Evolutionary conservation across 2,329 filamentous ascomycete species (phyloP), one percentile per base, ranked within the genome.

Genomic region (Furcasterigmium sp.): DNA sequence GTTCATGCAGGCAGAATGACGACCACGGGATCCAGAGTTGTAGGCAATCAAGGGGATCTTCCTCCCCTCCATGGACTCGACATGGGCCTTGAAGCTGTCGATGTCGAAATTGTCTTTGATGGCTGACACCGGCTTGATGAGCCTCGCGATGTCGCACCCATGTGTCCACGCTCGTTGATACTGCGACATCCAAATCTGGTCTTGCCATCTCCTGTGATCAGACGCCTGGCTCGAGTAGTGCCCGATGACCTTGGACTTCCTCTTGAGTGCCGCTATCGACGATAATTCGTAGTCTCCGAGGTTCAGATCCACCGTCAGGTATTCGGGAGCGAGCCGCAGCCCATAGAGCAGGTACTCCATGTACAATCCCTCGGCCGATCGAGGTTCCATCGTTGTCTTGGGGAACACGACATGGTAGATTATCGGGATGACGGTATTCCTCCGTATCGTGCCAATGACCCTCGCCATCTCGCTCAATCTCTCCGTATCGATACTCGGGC

Each of bases 1-100:
- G 51, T 87, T 88, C 59, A 85, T 81, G 48, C 76, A 83, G 20
- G 77, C 75, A 0, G 85, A 88, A 38, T 75, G 72, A 34, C 81
- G 73, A 1, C 85, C 85, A 5, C 78, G 61, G 7, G 67, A 59
- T 0, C 83, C 84, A 1, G 79, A 80, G 51, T 85, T 86, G 61
- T 82, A 85, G 9, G 76, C 73, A 18, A 84, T 77, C 1, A 85
- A 46, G 0, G 81, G 78, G 13, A 80, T 60, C 6, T 63, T 62
- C 1, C 64, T 62, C 1, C 65, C 64, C 1, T 65, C 59, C 3
- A 72, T 56, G 11, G 61, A 60, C 37, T 65, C 63, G 5, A 80
- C 65, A 14, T 68, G 65, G 28, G 72, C 67, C 45, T 74, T 73
- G 21, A 86, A 70, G 10, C 69, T 67, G 25, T 76, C 68, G 14